A percentile compares a stretch with the other conserved stretches of the same genome.
These are phyloP conservation scores for Backusella luteola DNA, from an alignment of 192 early-diverging fungal genomes.

Conservation along the genomic window DNA sequence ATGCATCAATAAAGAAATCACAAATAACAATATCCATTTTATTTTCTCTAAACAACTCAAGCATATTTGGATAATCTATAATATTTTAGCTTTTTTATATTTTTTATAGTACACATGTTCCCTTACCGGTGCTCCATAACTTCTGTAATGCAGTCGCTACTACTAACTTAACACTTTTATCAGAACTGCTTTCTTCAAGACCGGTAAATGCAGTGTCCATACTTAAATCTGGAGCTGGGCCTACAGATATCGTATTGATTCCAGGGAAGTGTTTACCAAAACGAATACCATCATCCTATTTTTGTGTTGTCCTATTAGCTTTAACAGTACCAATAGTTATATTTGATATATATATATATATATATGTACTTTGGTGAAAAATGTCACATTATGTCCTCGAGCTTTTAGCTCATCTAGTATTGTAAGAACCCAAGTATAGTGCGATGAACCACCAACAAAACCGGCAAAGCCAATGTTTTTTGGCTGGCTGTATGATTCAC, in stretches of 20 bases:
- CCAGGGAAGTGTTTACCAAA: background rate
- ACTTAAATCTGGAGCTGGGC: background rate
- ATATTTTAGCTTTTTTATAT: background rate
- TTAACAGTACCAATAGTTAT: background rate
- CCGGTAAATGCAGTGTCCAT: background rate
- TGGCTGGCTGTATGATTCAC: background rate
- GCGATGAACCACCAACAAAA: conserved; percentile 8
- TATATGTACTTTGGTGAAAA: background rate
- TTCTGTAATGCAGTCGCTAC: background rate
- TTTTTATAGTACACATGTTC: background rate
- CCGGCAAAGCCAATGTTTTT: background rate
- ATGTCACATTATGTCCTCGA: conserved; percentile 1
- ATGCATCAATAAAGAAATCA: conserved; percentile 19
- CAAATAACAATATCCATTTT: conserved; percentile 13
- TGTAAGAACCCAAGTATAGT: background rate
- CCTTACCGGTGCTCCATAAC: background rate
- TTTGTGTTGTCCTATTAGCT: background rate
- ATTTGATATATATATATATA: background rate
- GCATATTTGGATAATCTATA: background rate
- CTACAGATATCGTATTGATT: background rate
- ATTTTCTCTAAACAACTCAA: background rate
- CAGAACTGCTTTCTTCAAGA: background rate
- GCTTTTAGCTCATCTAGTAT: background rate
- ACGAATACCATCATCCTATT: background rate
- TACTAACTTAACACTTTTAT: background rate